Conservation (phyloP, 768 basidiomycete genomes). For the Lactarius vividus region DNA sequence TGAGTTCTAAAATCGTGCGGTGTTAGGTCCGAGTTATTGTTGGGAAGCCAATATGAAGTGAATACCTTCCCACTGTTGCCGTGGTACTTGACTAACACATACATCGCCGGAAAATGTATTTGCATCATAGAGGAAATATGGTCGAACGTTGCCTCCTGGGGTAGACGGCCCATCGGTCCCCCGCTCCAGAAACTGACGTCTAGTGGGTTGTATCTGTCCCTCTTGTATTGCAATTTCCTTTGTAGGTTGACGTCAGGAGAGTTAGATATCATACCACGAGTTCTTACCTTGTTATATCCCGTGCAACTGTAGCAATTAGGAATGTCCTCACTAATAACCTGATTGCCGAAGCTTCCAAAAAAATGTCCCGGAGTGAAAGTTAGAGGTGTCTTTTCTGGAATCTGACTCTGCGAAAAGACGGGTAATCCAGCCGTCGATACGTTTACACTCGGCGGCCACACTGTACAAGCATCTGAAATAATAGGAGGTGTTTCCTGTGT, state of each 20-base stretch:
- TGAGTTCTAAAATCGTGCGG: neutral
- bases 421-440: neutral
- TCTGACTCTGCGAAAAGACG: neutral
- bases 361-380: neutral
- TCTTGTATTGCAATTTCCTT: too few species aligned
- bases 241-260: slow-evolving; percentile 37
- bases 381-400: neutral
- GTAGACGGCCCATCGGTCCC: too few species aligned
- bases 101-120: neutral
- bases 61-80: neutral
- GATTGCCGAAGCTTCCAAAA: neutral
- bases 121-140: neutral
- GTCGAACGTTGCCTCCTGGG: neutral
- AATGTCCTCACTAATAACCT: too few species aligned
- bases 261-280: too few species aligned
- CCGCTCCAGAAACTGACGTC: too few species aligned
- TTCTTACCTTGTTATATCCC: neutral
- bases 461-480: neutral
- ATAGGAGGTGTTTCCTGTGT: neutral
- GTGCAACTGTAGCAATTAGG: neutral
- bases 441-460: neutral
- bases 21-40: neutral
- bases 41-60: neutral
- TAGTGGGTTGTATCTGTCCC: too few species aligned
- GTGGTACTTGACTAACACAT: neutral